phyloP scores from a whole-genome alignment of 768 basidiomycete species.

The Termitomyces sp. region DNA sequence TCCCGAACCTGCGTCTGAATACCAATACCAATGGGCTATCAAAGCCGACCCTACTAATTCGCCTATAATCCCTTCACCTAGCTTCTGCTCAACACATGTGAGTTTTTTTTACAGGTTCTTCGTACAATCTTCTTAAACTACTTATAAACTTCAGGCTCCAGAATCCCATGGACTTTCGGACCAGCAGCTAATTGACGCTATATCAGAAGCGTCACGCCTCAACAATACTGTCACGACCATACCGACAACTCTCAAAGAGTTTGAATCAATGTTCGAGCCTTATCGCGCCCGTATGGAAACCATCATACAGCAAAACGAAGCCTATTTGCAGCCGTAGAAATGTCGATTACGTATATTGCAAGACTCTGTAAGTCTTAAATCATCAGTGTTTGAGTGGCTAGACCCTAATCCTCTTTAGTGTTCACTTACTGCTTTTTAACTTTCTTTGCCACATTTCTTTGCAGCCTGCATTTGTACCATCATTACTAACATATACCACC shows the following conservation, averaged over 20 bases:
- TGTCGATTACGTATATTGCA: background rate
- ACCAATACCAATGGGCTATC: conserved; percentile 3
- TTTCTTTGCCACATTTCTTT: background rate
- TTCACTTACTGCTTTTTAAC: background rate
- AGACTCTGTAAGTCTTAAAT: background rate
- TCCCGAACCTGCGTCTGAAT: conserved; percentile 18
- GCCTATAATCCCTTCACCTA: conserved; percentile 16
- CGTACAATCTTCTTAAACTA: background rate
- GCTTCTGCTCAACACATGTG: conserved; percentile 8
- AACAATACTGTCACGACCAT: conserved; percentile 2
- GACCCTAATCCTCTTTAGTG: background rate
- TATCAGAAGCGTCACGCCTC: conserved; percentile 16
- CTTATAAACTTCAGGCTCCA: conserved; percentile 15
- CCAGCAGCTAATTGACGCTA: conserved; percentile 16
- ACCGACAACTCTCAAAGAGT: conserved; percentile 13
- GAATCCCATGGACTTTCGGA: conserved; percentile 12
- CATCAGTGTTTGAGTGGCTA: background rate
- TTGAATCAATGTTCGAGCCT: conserved; percentile 17
- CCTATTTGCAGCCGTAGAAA: background rate
- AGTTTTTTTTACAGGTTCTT: background rate
- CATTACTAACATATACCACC: background rate
- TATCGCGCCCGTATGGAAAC: conserved; percentile 13
- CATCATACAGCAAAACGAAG: conserved; percentile 13
- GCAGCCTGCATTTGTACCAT: background rate
- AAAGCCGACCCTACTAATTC: conserved; percentile 19